Evolutionary conservation across 83 land plant species (phyloP).

Genomic region (Picea abies): DNA sequence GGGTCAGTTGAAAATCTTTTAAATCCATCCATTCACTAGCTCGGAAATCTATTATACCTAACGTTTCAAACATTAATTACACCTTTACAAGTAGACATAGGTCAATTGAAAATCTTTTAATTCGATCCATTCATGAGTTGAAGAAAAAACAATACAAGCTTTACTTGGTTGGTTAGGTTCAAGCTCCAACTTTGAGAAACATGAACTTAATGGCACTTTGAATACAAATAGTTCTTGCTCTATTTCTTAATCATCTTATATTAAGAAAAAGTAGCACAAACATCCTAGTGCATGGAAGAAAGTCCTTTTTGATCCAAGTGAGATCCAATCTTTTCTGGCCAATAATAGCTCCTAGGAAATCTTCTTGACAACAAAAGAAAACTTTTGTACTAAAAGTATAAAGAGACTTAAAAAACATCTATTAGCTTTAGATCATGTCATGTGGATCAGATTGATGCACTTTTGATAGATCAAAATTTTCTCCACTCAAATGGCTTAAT

Average conservation of each 20-base stretch:
- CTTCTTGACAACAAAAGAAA: constrained; percentile 35
- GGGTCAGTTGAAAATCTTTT: too few species aligned
- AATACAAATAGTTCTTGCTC: not conserved
- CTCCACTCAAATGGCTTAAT: too few species aligned
- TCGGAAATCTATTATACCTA: too few species aligned
- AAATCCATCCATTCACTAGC: too few species aligned
- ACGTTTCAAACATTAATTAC: too few species aligned
- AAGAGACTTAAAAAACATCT: too few species aligned
- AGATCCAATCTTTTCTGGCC: constrained; percentile 37
- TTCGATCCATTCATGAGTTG: not conserved
- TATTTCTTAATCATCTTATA: not conserved
- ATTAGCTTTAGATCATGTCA: too few species aligned
- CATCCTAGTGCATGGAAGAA: constrained; percentile 49
- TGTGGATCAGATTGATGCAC: too few species aligned
- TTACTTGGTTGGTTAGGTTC: constrained; percentile 18
- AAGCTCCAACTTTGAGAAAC: not conserved
- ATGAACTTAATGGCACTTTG: constrained; percentile 25
- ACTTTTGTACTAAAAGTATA: constrained; percentile 17
- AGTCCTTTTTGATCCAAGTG: constrained; percentile 36
- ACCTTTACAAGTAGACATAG: too few species aligned
- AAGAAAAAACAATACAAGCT: constrained; percentile 55
- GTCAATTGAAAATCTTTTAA: too few species aligned
- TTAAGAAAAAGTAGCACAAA: constrained; percentile 56
- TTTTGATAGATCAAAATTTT: too few species aligned
- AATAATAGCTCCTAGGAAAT: constrained; percentile 29